Evolutionary conservation across 164 flowering plant genomes (phyloP).

Genomic region (Umbilicus rupestris): DNA sequence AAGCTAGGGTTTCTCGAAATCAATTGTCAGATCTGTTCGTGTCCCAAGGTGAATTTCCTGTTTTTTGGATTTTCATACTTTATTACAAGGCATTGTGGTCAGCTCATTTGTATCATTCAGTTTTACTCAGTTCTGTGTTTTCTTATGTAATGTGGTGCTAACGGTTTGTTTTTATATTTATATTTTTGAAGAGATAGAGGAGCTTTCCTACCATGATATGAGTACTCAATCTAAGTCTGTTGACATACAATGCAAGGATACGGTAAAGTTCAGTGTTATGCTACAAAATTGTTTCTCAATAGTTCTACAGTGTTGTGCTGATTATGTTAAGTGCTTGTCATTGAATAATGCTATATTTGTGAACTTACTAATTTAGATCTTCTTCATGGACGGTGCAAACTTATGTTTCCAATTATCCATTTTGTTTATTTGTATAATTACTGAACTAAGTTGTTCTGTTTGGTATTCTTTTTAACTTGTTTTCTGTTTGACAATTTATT

Average conservation of each 20-base stretch:
- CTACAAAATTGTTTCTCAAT: too few species aligned
- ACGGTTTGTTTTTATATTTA: background rate
- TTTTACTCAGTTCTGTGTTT: background rate
- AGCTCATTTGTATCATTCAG: too few species aligned
- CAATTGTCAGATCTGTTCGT: slow-evolving; percentile 2
- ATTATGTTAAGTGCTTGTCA: too few species aligned
- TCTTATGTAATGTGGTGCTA: background rate
- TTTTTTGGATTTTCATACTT: background rate
- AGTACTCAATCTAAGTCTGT: background rate
- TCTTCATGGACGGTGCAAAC: too few species aligned
- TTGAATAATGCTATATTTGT: too few species aligned
- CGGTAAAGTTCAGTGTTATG: background rate
- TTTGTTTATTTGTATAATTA: background rate
- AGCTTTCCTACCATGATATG: background rate
- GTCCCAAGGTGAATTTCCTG: background rate
- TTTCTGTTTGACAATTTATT: background rate
- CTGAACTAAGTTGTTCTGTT: too few species aligned
- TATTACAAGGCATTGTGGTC: background rate
- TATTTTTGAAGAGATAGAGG: background rate
- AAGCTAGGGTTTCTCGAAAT: background rate
- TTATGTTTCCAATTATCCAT: background rate
- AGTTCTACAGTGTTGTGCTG: too few species aligned
- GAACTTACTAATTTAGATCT: too few species aligned
- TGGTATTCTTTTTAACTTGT: background rate
- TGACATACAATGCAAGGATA: background rate